A percentile compares a stretch with the other conserved stretches of the same genome.
phyloP scores from a whole-genome alignment of 495 filamentous ascomycete genomes.

The Xylaria flabelliformis region DNA sequence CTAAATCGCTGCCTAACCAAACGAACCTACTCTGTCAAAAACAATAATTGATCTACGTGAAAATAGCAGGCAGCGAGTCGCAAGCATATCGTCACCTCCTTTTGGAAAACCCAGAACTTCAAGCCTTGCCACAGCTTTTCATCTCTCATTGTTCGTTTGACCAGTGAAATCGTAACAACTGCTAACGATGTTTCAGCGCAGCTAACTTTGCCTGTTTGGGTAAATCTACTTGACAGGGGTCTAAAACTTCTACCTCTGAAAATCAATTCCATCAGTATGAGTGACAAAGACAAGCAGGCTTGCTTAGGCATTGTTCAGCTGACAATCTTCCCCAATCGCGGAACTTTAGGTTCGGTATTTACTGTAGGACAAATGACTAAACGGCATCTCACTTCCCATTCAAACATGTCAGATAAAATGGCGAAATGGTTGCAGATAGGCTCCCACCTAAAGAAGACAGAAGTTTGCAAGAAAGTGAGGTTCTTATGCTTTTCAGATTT shows the following conservation, averaged over 20 bases:
- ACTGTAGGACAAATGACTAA: not conserved
- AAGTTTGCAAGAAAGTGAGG: not conserved
- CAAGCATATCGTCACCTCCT: not conserved
- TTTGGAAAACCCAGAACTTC: not conserved
- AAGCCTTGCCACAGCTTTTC: not conserved
- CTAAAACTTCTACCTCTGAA: conserved; percentile 19
- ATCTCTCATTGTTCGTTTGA: not conserved
- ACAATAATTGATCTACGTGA: not conserved
- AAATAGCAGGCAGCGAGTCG: not conserved
- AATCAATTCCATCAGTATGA: not conserved
- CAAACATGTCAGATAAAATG: not conserved
- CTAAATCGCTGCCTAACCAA: not conserved
- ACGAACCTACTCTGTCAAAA: not conserved
- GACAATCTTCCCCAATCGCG: not conserved
- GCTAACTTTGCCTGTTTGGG: conserved; percentile 3
- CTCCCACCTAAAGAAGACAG: not conserved
- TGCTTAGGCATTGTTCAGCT: not conserved
- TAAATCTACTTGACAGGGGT: conserved; percentile 25
- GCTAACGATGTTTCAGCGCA: not conserved
- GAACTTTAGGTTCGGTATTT: not conserved
- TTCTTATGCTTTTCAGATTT: not conserved
- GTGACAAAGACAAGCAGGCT: not conserved
- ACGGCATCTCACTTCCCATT: not conserved
- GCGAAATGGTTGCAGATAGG: not conserved
- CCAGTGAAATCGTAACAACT: conserved; percentile 3